A percentile compares a stretch with the other conserved stretches of the same genome.
phyloP scores from a whole-genome alignment of 2,329 filamentous ascomycete genomes.

The Pseudocercospora eumusae region DNA sequence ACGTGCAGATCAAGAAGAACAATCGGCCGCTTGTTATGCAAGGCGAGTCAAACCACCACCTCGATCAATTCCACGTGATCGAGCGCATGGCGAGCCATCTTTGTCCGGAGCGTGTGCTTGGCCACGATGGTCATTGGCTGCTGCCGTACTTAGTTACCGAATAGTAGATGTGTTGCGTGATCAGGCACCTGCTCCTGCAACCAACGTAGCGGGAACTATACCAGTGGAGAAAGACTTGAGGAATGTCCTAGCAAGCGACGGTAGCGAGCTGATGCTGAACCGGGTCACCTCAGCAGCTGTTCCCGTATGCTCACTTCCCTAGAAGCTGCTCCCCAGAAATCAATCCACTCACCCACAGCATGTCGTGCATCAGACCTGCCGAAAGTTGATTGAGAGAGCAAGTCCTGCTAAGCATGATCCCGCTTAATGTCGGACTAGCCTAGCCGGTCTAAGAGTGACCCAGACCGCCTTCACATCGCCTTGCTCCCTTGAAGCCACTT shows the following conservation, averaged over 20 bases:
- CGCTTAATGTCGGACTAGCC: no score
- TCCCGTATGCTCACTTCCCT: background rate
- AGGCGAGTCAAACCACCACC: slow-evolving; percentile 1
- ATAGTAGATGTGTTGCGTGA: background rate
- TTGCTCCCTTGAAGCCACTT: background rate
- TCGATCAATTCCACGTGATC: background rate
- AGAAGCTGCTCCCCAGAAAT: background rate
- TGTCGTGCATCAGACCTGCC: no score
- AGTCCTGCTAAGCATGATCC: no score
- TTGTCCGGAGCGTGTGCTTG: background rate
- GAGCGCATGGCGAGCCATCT: slow-evolving; percentile 2
- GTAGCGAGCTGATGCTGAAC: background rate
- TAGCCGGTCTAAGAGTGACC: no score
- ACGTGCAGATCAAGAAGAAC: background rate
- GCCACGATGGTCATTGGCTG: background rate
- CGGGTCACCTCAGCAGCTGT: background rate
- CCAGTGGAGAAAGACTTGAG: no score
- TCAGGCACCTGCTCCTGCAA: background rate
- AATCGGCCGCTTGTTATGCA: background rate
- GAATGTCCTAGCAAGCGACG: no score
- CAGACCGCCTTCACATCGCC: no score
- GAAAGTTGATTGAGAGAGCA: no score
- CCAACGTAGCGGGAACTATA: background rate
- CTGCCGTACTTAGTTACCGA: background rate
- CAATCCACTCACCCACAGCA: background rate